Percentiles rank a stretch among this genome's conserved stretches.
Evolutionary conservation across 306 rosid species (phyloP).

Genomic region (Cucumis hystrix): DNA sequence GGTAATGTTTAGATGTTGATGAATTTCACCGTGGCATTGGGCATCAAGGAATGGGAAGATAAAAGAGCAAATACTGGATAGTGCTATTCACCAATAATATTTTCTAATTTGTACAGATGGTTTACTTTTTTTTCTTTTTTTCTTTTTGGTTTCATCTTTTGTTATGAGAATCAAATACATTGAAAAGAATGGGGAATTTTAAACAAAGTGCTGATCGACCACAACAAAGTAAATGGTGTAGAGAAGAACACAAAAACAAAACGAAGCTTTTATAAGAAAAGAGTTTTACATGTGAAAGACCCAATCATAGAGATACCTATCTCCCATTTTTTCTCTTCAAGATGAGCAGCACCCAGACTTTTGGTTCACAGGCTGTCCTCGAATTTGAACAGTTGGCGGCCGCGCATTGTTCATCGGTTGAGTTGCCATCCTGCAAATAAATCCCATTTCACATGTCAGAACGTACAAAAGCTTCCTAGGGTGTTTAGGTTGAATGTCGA

Average conservation of each 20-base stretch:
- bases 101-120: constrained; percentile 86
- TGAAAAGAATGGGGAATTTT: constrained; percentile 72
- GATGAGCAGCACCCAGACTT: constrained; percentile 94
- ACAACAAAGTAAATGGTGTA: constrained; percentile 18
- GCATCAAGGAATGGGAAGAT: neutral
- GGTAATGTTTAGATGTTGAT: neutral
- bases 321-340: constrained; percentile 25
- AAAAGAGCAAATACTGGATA: constrained; percentile 30
- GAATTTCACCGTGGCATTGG: neutral
- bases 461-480: neutral
- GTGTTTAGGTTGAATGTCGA: neutral
- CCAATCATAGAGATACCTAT: neutral
- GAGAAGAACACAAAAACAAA: constrained; percentile 2
- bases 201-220: constrained; percentile 42
- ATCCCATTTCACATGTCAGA: neutral
- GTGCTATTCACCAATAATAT: constrained; percentile 51
- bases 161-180: constrained; percentile 52
- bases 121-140: neutral
- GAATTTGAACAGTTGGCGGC: constrained; percentile 93
- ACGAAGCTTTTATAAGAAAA: constrained; percentile 29
- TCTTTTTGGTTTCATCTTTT: neutral
- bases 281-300: constrained; percentile 40
- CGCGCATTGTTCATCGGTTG: constrained; percentile 87
- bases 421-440: constrained; percentile 82
- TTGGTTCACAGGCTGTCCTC: constrained; percentile 98